A percentile compares a stretch with the other conserved stretches of the same genome.
These are phyloP conservation scores for Elaphomyces granulatus DNA, from an alignment of 495 filamentous ascomycete genomes.

Conservation along the genomic window DNA sequence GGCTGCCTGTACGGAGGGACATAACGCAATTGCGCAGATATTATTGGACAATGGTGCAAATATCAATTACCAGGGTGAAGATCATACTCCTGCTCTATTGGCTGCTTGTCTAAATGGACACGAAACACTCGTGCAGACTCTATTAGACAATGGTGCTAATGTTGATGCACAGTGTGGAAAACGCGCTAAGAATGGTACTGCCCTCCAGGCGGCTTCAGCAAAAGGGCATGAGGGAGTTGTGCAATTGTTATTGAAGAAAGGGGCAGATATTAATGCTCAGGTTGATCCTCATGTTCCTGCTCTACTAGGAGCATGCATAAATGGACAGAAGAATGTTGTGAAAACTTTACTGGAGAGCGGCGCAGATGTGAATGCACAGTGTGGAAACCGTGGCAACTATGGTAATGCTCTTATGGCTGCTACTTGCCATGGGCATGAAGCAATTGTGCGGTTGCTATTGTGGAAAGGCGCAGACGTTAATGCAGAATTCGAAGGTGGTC, in stretches of 20 bases:
- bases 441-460: slow-evolving; percentile 4
- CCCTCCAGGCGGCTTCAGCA: slow-evolving; percentile 25
- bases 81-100: neutral
- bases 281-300: no score
- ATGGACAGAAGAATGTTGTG: no score
- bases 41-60: slow-evolving; percentile 7
- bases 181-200: slow-evolving; percentile 16
- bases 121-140: slow-evolving; percentile 1
- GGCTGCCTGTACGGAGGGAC: slow-evolving; percentile 7
- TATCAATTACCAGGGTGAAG: slow-evolving; percentile 1
- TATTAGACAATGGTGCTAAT: slow-evolving; percentile 1
- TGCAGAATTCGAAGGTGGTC: slow-evolving; percentile 8
- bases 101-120: slow-evolving; percentile 1
- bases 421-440: neutral
- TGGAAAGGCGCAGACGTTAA: slow-evolving; percentile 8
- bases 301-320: no score
- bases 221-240: slow-evolving; percentile 21
- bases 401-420: neutral
- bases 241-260: slow-evolving; percentile 25
- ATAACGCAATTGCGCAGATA: slow-evolving; percentile 5
- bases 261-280: slow-evolving; percentile 23
- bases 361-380: neutral
- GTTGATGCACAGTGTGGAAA: slow-evolving; percentile 11
- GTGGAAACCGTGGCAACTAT: neutral
- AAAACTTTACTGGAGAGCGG: no score